Evolutionary conservation across 176 grass and related monocot genomes (phyloP), one percentile per base, ranked within the genome.

Genomic region (Aechmea fasciata): DNA sequence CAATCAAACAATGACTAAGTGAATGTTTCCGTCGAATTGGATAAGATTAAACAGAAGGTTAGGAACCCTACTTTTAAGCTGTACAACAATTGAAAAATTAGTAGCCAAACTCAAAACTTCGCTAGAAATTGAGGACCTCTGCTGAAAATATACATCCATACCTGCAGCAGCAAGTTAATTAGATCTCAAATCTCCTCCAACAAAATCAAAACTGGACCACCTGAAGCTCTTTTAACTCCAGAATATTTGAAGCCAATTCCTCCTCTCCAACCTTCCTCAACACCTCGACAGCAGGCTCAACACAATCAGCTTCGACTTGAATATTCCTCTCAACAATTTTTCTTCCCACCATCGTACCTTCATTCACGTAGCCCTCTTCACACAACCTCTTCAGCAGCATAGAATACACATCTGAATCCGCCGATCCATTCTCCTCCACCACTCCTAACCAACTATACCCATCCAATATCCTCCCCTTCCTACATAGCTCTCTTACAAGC

Each of bases 361-460:
- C 80, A 47, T 66, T 62, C 17, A 82, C 52, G 69, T 64, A 79
- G 1, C 82, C 81, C 74, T 88, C 82, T 15, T 75, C 69, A 80
- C 75, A 91, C 41, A 96, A 51, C 13, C 75, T 83, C 13, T 66
- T 13, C 65, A 91, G 85, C 49, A 91, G 47, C 49, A 4, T 52
- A 70, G 63, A 71, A 68, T 86, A 86, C 23, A 88, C 83, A 68
- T 91, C 78, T 3, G 75, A 82, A 73, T 96, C 85, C 57, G 69
- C 48, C 63, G 82, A 74, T 15, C 80, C 78, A 18, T 85, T 86
- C 49, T 84, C 78, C 51, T 91, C 83, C 75, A 77, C 49, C 29
- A 48, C 33, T 11, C 11, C 7, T 14, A 88, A 57, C 87, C 82
- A 96, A 51, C 50, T 64, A 76, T 71, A 92, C n/a, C 59, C 81